phyloP scores from a whole-genome alignment of 140 eudicot genomes.

The Bidens hawaiensis region DNA sequence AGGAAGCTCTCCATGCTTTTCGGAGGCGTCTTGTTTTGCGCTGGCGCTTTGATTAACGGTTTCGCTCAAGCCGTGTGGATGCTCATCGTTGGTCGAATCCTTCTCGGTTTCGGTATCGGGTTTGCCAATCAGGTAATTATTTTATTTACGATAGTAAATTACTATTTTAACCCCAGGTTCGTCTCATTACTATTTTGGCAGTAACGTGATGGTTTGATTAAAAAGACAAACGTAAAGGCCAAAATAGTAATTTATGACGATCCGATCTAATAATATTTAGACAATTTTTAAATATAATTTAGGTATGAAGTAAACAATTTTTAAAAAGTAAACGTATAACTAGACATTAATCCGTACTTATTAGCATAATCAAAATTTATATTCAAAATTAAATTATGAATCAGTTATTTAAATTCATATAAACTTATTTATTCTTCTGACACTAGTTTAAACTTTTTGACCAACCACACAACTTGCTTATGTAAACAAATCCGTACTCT shows the following conservation, averaged over 20 bases:
- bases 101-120: slow-evolving; percentile 48
- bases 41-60: slow-evolving; percentile 38
- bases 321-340: background rate
- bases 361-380: background rate
- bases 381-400: background rate
- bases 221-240: too few relatives aligned
- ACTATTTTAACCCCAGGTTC: background rate
- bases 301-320: background rate
- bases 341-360: background rate
- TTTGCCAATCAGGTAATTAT: slow-evolving; percentile 40
- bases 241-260: too few relatives aligned
- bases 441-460: slow-evolving; percentile 11
- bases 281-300: background rate
- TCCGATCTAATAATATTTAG: background rate
- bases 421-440: slow-evolving; percentile 5
- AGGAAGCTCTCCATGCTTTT: slow-evolving; percentile 37
- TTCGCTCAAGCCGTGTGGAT: slow-evolving; percentile 41
- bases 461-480: slow-evolving; percentile 22
- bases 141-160: background rate
- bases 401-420: background rate
- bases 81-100: slow-evolving; percentile 49
- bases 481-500: slow-evolving; percentile 4
- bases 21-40: slow-evolving; percentile 34
- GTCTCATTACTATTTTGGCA: background rate
- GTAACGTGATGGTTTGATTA: too few relatives aligned